Percentiles rank a stretch among this genome's conserved stretches.
These are phyloP conservation scores for Gentiana dahurica DNA, from an alignment of 257 asterid genomes.

Conservation along the genomic window DNA sequence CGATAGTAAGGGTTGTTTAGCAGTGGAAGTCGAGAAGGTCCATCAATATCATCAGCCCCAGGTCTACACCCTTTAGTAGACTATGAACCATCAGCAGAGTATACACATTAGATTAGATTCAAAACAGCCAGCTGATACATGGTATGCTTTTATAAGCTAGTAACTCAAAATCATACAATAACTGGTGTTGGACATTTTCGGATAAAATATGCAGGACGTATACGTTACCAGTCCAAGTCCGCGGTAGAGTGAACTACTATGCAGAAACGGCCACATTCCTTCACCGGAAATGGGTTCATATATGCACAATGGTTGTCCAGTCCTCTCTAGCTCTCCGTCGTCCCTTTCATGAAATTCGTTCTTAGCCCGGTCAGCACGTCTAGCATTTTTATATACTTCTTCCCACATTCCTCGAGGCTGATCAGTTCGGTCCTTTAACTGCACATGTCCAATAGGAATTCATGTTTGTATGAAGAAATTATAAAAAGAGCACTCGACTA, in stretches of 20 bases:
- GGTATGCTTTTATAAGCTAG: no score
- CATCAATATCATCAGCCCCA: constrained; percentile 81
- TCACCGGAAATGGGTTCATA: constrained; percentile 87
- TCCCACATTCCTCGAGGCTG: constrained; percentile 91
- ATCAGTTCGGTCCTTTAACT: constrained; percentile 93
- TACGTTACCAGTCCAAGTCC: constrained; percentile 74
- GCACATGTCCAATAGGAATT: constrained; percentile 17
- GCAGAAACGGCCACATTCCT: constrained; percentile 97
- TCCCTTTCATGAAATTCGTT: constrained; percentile 82
- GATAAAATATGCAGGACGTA: no score
- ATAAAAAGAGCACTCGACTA: not conserved
- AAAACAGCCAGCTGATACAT: not conserved
- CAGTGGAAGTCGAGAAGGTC: constrained; percentile 78
- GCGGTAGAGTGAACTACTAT: constrained; percentile 66
- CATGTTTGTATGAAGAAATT: not conserved
- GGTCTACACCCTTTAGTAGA: constrained; percentile 70
- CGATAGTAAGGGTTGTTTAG: constrained; percentile 61
- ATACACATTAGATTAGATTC: constrained; percentile 13
- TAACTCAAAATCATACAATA: no score
- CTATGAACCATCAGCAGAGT: constrained; percentile 32
- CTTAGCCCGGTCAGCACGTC: constrained; percentile 60
- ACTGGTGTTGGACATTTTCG: no score
- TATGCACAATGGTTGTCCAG: constrained; percentile 84
- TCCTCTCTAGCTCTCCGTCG: constrained; percentile 94
- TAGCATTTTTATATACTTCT: constrained; percentile 65